These are phyloP conservation scores for Aspergillus persii DNA, from an alignment of 2,329 filamentous ascomycete genomes.

Conservation along the genomic window DNA sequence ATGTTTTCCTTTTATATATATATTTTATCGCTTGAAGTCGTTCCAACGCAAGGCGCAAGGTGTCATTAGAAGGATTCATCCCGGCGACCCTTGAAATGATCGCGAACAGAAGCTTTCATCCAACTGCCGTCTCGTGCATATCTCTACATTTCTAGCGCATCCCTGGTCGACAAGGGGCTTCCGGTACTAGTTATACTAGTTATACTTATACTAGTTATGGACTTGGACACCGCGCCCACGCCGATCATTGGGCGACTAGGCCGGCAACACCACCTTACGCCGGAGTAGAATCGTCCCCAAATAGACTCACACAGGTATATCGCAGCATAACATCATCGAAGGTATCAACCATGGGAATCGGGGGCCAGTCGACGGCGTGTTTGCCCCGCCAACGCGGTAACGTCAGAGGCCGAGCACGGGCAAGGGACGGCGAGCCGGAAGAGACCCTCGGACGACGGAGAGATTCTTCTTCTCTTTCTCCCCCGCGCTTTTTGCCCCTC, in stretches of 20 bases:
- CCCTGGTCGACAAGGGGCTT: neutral
- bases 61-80: neutral
- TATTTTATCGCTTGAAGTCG: too few relatives aligned
- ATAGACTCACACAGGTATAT: neutral
- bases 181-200: neutral
- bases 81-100: neutral
- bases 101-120: neutral
- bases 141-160: too few relatives aligned
- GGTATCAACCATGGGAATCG: neutral
- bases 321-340: neutral
- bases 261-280: too few relatives aligned
- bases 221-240: neutral
- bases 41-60: neutral
- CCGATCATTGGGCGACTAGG: neutral
- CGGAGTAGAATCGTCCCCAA: too few relatives aligned
- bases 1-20: too few relatives aligned
- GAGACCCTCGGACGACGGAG: neutral
- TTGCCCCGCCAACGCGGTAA: slow-evolving; percentile 25
- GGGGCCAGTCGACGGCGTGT: neutral
- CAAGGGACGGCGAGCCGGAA: neutral
- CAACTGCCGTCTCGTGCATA: neutral
- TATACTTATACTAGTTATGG: neutral
- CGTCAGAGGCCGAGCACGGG: slow-evolving; percentile 23
- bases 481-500: neutral
- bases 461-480: neutral